Evolutionary conservation across 352 stramenopile species (phyloP).

Genomic region (Phytophthora meadii): DNA sequence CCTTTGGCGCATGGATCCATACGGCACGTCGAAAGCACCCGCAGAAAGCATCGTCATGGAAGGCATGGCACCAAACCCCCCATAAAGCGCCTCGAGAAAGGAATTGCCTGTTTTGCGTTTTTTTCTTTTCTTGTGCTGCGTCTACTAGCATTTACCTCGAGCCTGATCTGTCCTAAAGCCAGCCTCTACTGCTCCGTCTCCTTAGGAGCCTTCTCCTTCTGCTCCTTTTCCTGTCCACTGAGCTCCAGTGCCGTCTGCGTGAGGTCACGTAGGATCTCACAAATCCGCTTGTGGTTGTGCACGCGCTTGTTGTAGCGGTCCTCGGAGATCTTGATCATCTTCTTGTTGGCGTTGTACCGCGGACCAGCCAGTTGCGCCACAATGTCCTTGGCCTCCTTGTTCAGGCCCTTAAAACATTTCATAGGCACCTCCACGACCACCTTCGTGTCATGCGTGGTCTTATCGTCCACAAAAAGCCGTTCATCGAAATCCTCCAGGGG

Average conservation of each 20-base stretch:
- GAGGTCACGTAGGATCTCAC: slow-evolving; percentile 81
- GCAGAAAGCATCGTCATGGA: slow-evolving; percentile 32
- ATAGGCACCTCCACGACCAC: slow-evolving; percentile 83
- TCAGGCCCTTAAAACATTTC: slow-evolving; percentile 64
- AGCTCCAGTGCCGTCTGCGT: slow-evolving; percentile 75
- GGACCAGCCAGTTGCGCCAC: slow-evolving; percentile 76
- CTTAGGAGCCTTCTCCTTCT: slow-evolving; percentile 17
- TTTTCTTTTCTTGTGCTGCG: slow-evolving; percentile 11
- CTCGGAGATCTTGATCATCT: slow-evolving; percentile 80
- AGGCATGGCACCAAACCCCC: slow-evolving; percentile 22
- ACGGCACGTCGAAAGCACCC: slow-evolving; percentile 23
- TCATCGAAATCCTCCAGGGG: slow-evolving; percentile 87
- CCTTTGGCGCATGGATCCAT: slow-evolving; percentile 36
- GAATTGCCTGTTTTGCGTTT: slow-evolving; percentile 30
- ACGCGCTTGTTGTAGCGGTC: slow-evolving; percentile 81
- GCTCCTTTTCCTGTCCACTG: slow-evolving; percentile 45
- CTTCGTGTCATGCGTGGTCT: slow-evolving; percentile 84
- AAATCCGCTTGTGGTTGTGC: slow-evolving; percentile 88
- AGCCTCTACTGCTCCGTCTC: slow-evolving; percentile 20
- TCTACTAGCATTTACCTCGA: slow-evolving; percentile 15
- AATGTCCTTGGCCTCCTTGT: slow-evolving; percentile 53
- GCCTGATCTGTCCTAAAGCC: slow-evolving; percentile 3
- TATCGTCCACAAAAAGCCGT: slow-evolving; percentile 80
- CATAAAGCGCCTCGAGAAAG: slow-evolving; percentile 40
- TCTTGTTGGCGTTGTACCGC: slow-evolving; percentile 83